Percentiles rank a stretch among this genome's conserved stretches.
Evolutionary conservation across 768 basidiomycete species (phyloP).

Genomic region (Lactarius evosmus): DNA sequence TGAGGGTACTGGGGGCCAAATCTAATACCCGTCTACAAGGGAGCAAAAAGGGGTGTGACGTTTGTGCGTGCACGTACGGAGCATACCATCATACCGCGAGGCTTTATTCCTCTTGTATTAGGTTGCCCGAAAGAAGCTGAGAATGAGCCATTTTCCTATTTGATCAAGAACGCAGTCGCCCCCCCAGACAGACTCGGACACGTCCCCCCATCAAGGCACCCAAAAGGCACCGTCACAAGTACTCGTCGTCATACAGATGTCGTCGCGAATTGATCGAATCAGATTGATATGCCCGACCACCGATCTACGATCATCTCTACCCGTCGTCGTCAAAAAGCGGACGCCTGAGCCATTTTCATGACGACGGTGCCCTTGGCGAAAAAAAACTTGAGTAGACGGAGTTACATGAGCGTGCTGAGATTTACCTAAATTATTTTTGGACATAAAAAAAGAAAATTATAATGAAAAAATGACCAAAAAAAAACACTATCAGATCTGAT

Average conservation of each 20-base stretch:
- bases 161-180: not conserved
- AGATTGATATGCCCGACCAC: not conserved
- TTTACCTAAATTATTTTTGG: too few species aligned
- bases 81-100: conserved; percentile 1
- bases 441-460: too few species aligned
- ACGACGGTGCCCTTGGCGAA: too few species aligned
- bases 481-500: too few species aligned
- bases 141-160: not conserved
- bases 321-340: too few species aligned
- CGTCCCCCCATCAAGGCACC: too few species aligned
- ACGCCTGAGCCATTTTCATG: too few species aligned
- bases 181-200: not conserved
- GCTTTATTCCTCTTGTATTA: not conserved
- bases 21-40: conserved; percentile 37
- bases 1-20: conserved; percentile 35
- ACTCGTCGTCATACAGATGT: not conserved
- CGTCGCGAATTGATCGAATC: not conserved
- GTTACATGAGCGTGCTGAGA: too few species aligned
- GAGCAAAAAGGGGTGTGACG: conserved; percentile 22
- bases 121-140: not conserved
- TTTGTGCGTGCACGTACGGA: conserved; percentile 3
- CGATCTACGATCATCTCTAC: not conserved
- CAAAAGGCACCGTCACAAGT: not conserved
- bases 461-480: too few species aligned
- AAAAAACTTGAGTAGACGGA: too few species aligned